These are phyloP conservation scores for Pythium oligandrum DNA, from an alignment of 352 stramenopile genomes.

Conservation along the genomic window DNA sequence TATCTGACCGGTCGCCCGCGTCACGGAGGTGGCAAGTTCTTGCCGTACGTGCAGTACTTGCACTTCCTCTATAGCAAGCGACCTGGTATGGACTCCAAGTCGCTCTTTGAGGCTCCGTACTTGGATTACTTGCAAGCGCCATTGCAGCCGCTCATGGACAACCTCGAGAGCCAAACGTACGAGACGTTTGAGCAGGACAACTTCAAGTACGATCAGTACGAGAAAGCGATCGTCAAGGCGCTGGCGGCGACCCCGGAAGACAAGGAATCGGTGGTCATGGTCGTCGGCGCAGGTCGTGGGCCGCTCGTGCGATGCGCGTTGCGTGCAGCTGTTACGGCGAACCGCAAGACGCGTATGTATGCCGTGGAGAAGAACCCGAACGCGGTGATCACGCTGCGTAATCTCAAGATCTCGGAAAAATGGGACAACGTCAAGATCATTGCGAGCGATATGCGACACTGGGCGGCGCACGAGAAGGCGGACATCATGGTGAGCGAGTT, in stretches of 20 bases:
- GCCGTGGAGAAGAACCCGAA: conserved; percentile 99
- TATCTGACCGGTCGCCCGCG: conserved; percentile 76
- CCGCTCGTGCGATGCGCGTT: conserved; percentile 91
- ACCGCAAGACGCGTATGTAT: conserved; percentile 86
- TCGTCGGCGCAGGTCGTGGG: conserved; percentile 94
- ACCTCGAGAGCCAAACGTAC: conserved; percentile 98
- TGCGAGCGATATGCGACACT: conserved; percentile 82
- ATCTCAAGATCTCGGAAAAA: conserved; percentile 81
- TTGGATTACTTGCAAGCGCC: conserved; percentile 96
- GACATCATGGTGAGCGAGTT: conserved; percentile 97
- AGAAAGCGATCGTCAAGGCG: conserved; percentile 88
- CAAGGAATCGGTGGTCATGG: conserved; percentile 80
- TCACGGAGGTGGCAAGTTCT: conserved; percentile 45
- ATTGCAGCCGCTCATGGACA: conserved; percentile 97
- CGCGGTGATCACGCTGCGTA: conserved; percentile 92
- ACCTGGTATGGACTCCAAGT: conserved; percentile 65
- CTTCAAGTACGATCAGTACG: conserved; percentile 98
- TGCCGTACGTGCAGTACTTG: conserved; percentile 94
- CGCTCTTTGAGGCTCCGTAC: conserved; percentile 91
- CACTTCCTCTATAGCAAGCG: conserved; percentile 86
- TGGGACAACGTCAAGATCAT: conserved; percentile 87
- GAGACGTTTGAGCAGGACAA: conserved; percentile 98
- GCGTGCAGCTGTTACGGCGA: conserved; percentile 52
- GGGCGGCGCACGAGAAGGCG: conserved; percentile 73
- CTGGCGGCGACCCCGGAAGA: conserved; percentile 49